A percentile compares a stretch with the other conserved stretches of the same genome.
phyloP scores from a whole-genome alignment of 805 yeast genomes.

The Lachancea meyersii region DNA sequence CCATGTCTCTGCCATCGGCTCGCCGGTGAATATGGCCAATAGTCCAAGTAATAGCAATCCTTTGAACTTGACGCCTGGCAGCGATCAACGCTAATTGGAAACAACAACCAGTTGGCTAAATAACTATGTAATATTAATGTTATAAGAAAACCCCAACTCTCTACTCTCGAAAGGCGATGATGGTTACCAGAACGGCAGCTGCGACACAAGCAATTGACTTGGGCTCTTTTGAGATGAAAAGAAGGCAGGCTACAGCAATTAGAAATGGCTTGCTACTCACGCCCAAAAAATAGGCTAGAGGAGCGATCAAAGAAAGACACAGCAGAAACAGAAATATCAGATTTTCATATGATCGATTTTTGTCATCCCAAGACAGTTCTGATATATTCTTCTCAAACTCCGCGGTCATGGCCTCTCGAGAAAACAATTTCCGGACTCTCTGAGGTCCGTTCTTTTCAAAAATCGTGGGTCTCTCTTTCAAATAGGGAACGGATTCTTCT shows the following conservation, averaged over 20 bases:
- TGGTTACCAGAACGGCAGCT: neutral
- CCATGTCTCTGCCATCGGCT: constrained; percentile 7
- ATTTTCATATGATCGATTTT: neutral
- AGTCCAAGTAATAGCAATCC: constrained; percentile 8
- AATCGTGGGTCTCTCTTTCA: constrained; percentile 15
- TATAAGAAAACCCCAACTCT: neutral
- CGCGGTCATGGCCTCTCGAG: constrained; percentile 37
- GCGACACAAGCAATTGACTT: neutral
- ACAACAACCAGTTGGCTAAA: neutral
- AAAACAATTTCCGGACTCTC: constrained; percentile 31
- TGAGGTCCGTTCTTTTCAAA: constrained; percentile 28
- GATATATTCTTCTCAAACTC: constrained; percentile 35
- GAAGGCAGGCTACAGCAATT: neutral
- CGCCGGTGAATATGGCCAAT: constrained; percentile 11
- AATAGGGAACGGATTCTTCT: constrained; percentile 33
- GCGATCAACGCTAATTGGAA: neutral
- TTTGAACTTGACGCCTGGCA: neutral
- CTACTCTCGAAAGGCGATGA: neutral
- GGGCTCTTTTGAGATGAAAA: neutral
- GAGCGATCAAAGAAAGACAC: neutral
- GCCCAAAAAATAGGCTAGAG: neutral
- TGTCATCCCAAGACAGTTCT: constrained; percentile 18
- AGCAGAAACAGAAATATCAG: constrained; percentile 11
- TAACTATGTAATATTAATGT: constrained; percentile 3
- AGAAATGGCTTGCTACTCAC: neutral